Conservation (phyloP, 108 stramenopile species). For the Cyclotella atomus region DNA sequence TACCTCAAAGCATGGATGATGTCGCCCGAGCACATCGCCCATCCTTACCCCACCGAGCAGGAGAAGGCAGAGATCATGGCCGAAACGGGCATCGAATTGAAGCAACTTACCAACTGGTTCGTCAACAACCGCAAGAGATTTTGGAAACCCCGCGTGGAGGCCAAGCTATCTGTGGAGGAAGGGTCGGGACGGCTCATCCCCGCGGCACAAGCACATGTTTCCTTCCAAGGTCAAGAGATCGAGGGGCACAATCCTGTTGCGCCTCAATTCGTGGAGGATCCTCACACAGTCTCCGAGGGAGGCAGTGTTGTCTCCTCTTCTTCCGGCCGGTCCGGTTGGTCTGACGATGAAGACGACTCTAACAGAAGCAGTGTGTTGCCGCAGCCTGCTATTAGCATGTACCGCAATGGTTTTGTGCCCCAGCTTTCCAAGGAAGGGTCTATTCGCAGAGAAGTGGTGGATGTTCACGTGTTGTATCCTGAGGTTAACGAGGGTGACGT, state of each 20-base stretch:
- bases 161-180: constrained; percentile 59
- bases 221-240: not conserved
- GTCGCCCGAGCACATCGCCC: constrained; percentile 88
- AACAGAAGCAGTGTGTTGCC: not conserved
- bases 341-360: constrained; percentile 28
- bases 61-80: constrained; percentile 89
- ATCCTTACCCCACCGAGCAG: constrained; percentile 94
- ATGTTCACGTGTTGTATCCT: constrained; percentile 50
- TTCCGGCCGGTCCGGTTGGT: not conserved
- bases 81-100: constrained; percentile 89
- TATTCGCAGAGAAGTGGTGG: constrained; percentile 47
- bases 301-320: constrained; percentile 28
- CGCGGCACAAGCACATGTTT: not conserved
- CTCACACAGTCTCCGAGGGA: constrained; percentile 37
- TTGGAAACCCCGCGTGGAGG: constrained; percentile 90
- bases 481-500: constrained; percentile 5
- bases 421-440: not conserved
- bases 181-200: constrained; percentile 10
- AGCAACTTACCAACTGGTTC: constrained; percentile 94
- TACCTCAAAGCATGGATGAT: constrained; percentile 94
- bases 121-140: constrained; percentile 92
- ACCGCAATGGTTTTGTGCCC: not conserved
- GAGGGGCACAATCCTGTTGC: not conserved
- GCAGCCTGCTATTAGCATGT: not conserved
- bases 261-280: constrained; percentile 10